Evolutionary conservation across 208 protist species (phyloP), one percentile per base, ranked within the genome.

Genomic region (Trichomonas gallinae): DNA sequence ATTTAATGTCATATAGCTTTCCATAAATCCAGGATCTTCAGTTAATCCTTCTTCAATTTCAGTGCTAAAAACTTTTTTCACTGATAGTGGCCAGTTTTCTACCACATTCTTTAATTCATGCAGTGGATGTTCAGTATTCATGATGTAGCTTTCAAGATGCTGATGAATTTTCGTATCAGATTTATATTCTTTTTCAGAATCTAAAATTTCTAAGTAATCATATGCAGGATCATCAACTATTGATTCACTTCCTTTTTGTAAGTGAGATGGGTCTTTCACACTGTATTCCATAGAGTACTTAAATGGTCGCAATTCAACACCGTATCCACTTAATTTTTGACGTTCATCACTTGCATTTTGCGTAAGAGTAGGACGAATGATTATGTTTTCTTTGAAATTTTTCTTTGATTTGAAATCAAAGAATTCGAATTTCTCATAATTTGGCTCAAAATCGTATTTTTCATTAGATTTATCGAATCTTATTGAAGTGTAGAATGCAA

Each of bases 271-370:
- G 51, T 93, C 44, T 93, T 93, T 93, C 9, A 93, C 87, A 26
- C 44, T 31, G 46, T 93, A 93, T 93, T 93, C 87, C 87, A 93
- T 93, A 17, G 87, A 93, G 26, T 93, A 93, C 51, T 51, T 48
- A 15, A 93, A 93, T 38, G 87, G 87, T 48, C 87, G 87, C 6
- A 93, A 38, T 51, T 93, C 87, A 9, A 93, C 44, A 8, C 87
- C 87, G 46, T 58, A 93, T 40, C 87, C 87, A 93, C 36, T 58
- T 8, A 93, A 26, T 10, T 17, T 34, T 93, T 93, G 87, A n/a
- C 4, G 6, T 34, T 93, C 46, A 13, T 23, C 21, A 34, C 0
- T 26, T 34, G 40, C 0, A 17, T 42, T 34, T 48, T 38, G n/a
- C 0, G 40, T 21, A 2, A 38, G 36, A 40, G 38, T 51, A 38